Evolutionary conservation across 2,329 filamentous ascomycete genomes (phyloP), one percentile per base, ranked within the genome.

Genomic region (Exserohilum rostratum): DNA sequence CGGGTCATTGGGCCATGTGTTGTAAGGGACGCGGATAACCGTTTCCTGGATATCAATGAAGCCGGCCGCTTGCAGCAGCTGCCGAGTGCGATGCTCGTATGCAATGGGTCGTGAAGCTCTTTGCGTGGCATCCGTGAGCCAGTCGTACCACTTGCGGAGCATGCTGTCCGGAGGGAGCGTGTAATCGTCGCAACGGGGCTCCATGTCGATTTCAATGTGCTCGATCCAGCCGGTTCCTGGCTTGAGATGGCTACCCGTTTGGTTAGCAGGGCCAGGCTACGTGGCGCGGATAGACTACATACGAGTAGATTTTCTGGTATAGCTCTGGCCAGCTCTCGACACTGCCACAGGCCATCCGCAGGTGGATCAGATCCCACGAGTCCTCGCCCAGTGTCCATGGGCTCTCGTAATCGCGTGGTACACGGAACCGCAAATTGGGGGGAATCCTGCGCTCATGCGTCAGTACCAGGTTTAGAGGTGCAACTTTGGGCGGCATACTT

Each of bases 181-280:
- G 31, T 83, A 82, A 64, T 90, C 86, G 59, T 91, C 88, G 68
- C 86, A 89, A 46, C 85, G 85, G 15, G 91, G 91, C 43, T 84
- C 80, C 75, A 90, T 90, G 74, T 98, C 91, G 50, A 98, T 89
- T 72, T 98, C 93, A 43, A 96, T 85, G 64, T 96, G 91, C 75
- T 98, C 93, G 50, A 97, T 82, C 70, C 83, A 84, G 49, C 93
- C 93, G 35, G 79, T 82, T 1, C 88, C 87, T 1, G 91, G 91
- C 64, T 86, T 87, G 22, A 97, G 81, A 69, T 96, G 90, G 48
- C 89, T 91, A 60, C n/a, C 2, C 12, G 53, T 74, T 67, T 75
- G 69, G 57, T 48, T 35, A 31, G 49, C 34, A 29, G 11, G 31
- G 10, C 5, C 12, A 35, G 9, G 25, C 10, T 9, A 33, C 47